phyloP scores from a whole-genome alignment of 768 basidiomycete genomes.

The Boletus patriciae region DNA sequence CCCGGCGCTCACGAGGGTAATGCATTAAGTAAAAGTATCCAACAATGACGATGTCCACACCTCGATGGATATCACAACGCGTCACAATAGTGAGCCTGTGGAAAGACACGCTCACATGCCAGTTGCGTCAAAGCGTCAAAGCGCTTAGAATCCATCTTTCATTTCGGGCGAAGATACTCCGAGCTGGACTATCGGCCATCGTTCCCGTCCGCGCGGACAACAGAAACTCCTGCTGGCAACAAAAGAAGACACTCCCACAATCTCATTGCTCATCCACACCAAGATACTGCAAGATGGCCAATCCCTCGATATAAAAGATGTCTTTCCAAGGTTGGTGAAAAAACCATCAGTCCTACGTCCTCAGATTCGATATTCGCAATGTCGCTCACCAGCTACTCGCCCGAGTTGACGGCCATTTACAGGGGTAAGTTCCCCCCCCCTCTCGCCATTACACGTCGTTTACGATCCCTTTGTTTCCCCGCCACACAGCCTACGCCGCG shows the following conservation, averaged over 20 bases:
- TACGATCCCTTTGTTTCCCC: neutral
- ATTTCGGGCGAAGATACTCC: neutral
- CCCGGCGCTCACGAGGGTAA: neutral
- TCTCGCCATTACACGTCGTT: neutral
- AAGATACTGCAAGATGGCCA: neutral
- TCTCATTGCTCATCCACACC: neutral
- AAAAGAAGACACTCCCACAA: neutral
- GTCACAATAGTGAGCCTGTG: neutral
- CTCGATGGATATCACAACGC: neutral
- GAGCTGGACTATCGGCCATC: neutral
- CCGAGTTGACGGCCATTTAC: conserved; percentile 10
- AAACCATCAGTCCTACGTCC: neutral
- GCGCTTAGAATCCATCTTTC: neutral
- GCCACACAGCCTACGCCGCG: conserved; percentile 6
- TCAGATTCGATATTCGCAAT: conserved; percentile 5
- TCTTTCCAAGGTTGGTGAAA: conserved; percentile 1
- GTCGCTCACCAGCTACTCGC: neutral
- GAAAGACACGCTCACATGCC: neutral
- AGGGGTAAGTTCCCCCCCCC: neutral
- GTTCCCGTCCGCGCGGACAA: neutral
- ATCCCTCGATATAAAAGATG: conserved; percentile 7
- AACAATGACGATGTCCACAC: neutral
- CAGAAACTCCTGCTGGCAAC: neutral
- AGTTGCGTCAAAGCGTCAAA: neutral
- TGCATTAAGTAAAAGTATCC: neutral